These are phyloP conservation scores for Taiozyma sp. DNA, from an alignment of 1,139 yeast genomes.

Conservation along the genomic window DNA sequence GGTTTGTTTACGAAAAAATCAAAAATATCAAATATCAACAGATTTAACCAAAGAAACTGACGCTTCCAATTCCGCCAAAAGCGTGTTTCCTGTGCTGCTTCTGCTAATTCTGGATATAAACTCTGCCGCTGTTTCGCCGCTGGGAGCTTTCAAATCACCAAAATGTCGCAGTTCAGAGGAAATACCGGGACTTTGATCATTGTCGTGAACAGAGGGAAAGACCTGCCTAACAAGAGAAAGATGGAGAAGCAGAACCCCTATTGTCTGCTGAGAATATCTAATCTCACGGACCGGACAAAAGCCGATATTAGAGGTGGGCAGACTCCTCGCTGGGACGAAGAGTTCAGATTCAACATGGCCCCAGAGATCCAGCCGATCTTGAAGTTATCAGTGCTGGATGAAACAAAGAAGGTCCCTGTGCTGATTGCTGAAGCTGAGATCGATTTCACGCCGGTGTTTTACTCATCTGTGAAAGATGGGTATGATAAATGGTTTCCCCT, in stretches of 20 bases:
- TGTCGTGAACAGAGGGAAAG: conserved; percentile 45
- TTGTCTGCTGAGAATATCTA: conserved; percentile 70
- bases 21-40: background rate
- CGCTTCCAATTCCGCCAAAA: background rate
- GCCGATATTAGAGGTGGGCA: conserved; percentile 82
- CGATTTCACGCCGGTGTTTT: conserved; percentile 69
- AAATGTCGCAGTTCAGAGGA: conserved; percentile 25
- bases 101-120: background rate
- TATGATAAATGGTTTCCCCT: conserved; percentile 85
- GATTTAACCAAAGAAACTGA: background rate
- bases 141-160: background rate
- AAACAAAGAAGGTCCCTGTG: conserved; percentile 81
- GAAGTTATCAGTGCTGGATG: conserved; percentile 78
- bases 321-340: conserved; percentile 82
- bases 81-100: background rate
- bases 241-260: conserved; percentile 87
- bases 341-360: conserved; percentile 58
- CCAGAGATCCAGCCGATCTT: conserved; percentile 60
- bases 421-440: conserved; percentile 81
- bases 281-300: conserved; percentile 68
- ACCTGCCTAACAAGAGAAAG: conserved; percentile 72
- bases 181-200: conserved; percentile 33
- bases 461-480: conserved; percentile 64
- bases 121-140: background rate
- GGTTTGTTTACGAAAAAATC: background rate